Evolutionary conservation across 1,284 basidiomycete species (phyloP).

Genomic region (Puccinia novopanici): DNA sequence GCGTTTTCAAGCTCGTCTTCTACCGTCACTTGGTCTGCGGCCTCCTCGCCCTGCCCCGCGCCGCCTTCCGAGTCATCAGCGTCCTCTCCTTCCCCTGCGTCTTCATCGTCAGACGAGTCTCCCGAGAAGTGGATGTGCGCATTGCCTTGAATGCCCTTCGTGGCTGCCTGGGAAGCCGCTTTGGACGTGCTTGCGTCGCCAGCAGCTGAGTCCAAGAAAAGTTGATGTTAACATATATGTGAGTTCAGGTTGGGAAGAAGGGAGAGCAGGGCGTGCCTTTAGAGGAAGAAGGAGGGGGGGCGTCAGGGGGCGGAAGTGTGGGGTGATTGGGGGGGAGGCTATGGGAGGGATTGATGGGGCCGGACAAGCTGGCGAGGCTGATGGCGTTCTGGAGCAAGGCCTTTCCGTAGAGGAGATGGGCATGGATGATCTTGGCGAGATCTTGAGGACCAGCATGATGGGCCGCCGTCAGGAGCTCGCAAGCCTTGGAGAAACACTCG

Average conservation of each 20-base stretch:
- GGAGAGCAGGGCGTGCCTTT: not conserved
- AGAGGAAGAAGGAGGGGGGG: not conserved
- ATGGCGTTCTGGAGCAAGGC: constrained; percentile 56
- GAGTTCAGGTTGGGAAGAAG: not conserved
- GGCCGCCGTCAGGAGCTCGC: not conserved
- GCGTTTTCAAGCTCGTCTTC: constrained; percentile 44
- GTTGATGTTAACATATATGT: not conserved
- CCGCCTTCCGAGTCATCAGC: not conserved
- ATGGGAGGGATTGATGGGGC: constrained; percentile 21
- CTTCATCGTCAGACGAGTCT: constrained; percentile 45
- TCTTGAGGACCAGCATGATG: constrained; percentile 53
- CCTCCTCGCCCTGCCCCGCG: not conserved
- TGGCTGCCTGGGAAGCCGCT: not conserved
- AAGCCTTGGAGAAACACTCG: constrained; percentile 38
- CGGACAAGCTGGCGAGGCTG: constrained; percentile 54
- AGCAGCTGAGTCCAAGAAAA: not conserved
- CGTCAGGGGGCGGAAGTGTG: constrained; percentile 34
- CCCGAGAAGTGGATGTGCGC: constrained; percentile 41
- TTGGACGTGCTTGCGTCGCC: constrained; percentile 9
- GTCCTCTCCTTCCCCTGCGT: not conserved
- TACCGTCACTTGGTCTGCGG: constrained; percentile 9
- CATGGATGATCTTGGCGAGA: constrained; percentile 54
- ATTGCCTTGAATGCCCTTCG: not conserved
- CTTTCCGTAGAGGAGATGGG: constrained; percentile 56
- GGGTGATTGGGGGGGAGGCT: not conserved